Evolutionary conservation across 176 grass and related monocot species (phyloP).

Genomic region (Rhynchospora pubera): DNA sequence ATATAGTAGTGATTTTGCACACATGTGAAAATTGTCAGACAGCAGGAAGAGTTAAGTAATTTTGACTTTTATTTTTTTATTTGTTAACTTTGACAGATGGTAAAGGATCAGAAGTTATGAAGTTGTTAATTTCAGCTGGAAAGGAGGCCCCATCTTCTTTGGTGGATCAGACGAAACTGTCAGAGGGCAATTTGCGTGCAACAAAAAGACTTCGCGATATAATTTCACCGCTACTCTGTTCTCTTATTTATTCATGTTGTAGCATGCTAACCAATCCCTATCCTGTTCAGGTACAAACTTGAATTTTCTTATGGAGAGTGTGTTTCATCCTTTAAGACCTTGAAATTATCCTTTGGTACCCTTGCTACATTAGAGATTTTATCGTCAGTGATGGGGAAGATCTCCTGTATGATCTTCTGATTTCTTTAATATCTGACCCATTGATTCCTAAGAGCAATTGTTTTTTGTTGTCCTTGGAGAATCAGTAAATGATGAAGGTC

Average conservation of each 20-base stretch:
- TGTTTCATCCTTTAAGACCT: too few relatives aligned
- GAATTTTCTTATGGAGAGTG: background rate
- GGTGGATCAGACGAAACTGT: conserved; percentile 32
- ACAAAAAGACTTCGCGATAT: conserved; percentile 51
- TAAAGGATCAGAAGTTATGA: conserved; percentile 55
- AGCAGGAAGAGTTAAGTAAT: background rate
- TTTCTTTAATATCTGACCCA: background rate
- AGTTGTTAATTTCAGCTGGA: conserved; percentile 74
- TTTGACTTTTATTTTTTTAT: conserved; percentile 10
- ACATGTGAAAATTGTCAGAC: too few relatives aligned
- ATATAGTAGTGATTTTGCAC: too few relatives aligned
- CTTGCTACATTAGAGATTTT: too few relatives aligned
- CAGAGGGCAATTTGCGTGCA: conserved; percentile 35
- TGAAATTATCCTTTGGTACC: too few relatives aligned
- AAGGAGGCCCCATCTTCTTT: conserved; percentile 46
- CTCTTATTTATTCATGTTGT: conserved; percentile 59
- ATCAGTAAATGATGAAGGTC: background rate
- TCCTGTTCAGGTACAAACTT: conserved; percentile 66
- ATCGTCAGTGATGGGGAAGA: too few relatives aligned
- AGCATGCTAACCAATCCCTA: conserved; percentile 77
- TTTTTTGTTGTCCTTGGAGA: background rate
- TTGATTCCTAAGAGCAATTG: background rate
- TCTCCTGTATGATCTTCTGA: too few relatives aligned
- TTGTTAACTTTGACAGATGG: conserved; percentile 45
- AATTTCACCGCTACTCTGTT: conserved; percentile 53